Evolutionary conservation across 345 rosid species (phyloP).

Genomic region (Erucastrum elatum): DNA sequence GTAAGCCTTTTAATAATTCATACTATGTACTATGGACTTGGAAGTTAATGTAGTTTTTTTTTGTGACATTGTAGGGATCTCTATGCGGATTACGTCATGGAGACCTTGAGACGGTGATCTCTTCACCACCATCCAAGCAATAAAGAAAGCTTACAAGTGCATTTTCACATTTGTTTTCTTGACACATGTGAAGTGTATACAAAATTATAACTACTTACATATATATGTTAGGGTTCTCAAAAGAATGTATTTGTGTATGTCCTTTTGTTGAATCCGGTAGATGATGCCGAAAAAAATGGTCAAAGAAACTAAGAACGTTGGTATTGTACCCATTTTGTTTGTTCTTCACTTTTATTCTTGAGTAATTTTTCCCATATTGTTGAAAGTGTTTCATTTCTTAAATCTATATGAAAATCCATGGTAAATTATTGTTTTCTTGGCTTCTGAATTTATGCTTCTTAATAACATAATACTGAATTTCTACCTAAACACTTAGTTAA

Average conservation of each 20-base stretch:
- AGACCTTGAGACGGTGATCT: constrained; percentile 66
- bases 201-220: constrained; percentile 8
- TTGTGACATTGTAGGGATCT: constrained; percentile 63
- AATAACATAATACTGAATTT: neutral
- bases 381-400: neutral
- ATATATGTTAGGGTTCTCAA: constrained; percentile 23
- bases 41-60: neutral
- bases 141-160: constrained; percentile 12
- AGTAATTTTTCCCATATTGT: constrained; percentile 3
- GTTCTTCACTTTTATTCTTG: constrained; percentile 8
- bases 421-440: neutral
- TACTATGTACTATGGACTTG: neutral
- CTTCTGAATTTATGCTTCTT: neutral
- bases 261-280: constrained; percentile 31
- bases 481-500: neutral
- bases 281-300: constrained; percentile 41
- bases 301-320: constrained; percentile 10
- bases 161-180: constrained; percentile 14
- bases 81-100: constrained; percentile 78
- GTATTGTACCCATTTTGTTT: constrained; percentile 19
- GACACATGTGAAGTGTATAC: constrained; percentile 16
- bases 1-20: constrained; percentile 46
- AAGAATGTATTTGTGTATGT: constrained; percentile 26
- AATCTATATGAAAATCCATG: neutral
- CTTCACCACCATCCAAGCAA: constrained; percentile 16